These are phyloP conservation scores for Mortierella sp. DNA, from an alignment of 371 early-diverging fungal genomes.

Conservation along the genomic window DNA sequence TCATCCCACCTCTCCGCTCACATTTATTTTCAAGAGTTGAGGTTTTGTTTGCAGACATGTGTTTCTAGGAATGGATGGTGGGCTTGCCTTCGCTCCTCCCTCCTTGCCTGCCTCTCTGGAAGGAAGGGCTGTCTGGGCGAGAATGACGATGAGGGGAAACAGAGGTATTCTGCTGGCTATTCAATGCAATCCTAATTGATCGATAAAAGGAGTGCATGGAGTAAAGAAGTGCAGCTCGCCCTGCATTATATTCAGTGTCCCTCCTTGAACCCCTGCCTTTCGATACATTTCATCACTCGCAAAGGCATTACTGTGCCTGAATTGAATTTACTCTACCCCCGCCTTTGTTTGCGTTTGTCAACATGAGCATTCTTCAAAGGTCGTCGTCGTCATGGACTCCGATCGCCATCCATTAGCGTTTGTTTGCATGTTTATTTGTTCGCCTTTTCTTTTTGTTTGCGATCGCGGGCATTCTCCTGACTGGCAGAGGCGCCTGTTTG, in stretches of 20 bases:
- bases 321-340: background rate
- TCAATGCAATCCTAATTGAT: conserved; percentile 5
- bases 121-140: background rate
- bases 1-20: conserved; percentile 6
- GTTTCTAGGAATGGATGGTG: background rate
- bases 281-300: background rate
- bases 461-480: conserved; percentile 12
- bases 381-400: conserved; percentile 5
- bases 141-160: background rate
- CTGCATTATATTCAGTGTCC: background rate
- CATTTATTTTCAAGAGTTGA: conserved; percentile 4
- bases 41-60: conserved; percentile 1
- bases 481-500: background rate
- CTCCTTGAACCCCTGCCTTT: conserved; percentile 3
- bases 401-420: conserved; percentile 5
- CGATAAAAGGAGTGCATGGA: background rate
- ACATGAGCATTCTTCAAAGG: background rate
- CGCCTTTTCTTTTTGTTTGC: background rate
- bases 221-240: background rate
- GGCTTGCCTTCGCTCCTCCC: background rate
- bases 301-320: background rate
- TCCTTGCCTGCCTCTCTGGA: background rate
- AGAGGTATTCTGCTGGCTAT: background rate
- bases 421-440: background rate
- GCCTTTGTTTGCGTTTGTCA: background rate